Base-by-base conservation (phyloP, 2,329 filamentous ascomycete genomes). In the Albophoma yamanashiensis region DNA sequence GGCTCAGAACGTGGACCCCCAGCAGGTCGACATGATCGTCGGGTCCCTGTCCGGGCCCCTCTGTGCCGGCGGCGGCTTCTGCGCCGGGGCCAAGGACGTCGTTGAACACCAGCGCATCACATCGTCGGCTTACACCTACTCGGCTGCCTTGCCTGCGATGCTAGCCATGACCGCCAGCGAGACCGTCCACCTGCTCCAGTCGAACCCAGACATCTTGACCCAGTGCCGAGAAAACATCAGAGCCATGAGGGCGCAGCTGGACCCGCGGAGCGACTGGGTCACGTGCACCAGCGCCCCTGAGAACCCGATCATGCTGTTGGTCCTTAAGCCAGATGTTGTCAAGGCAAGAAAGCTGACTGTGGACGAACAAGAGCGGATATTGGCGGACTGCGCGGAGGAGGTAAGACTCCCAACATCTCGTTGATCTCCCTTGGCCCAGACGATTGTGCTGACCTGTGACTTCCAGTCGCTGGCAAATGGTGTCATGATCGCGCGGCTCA, bases 311-410 rank as follows among this genome's bases (percentile, higher is more conserved):
- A 84, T 97, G 80, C 77, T 97, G 2, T 78, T 97, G 56, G 84
- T 87, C 2, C 77, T 99, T 59, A 97, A 96, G 78, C 83, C 87
- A 0, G 91, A 97, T 60, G 85, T 96, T 43, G 79, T 97, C 47
- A 80, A 84, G 57, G 82, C 85, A 1, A 86, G 89, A 69, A 84
- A 83, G 53, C 76, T 96, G 60, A 84, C 79, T 17, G 72, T 83
- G 12, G 82, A 87, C 40, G 93, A 97, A 63, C 91, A 97, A 75
- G 91, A 96, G 68, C 83, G 85, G 61, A 74, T 97, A 22, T 75
- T 99, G 61, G 87, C 95, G 69, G 94, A 99, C 67, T 88, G 91
- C 64, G 91, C 96, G n/a, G 95, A 99, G 62, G 94, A 99, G 88
- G 92, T 95, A 81, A 68, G 83, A 73, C 39, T 34, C 15, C n/a